Evolutionary conservation across 192 early-diverging fungal species (phyloP).

Genomic region (Neocallimastix lanati): DNA sequence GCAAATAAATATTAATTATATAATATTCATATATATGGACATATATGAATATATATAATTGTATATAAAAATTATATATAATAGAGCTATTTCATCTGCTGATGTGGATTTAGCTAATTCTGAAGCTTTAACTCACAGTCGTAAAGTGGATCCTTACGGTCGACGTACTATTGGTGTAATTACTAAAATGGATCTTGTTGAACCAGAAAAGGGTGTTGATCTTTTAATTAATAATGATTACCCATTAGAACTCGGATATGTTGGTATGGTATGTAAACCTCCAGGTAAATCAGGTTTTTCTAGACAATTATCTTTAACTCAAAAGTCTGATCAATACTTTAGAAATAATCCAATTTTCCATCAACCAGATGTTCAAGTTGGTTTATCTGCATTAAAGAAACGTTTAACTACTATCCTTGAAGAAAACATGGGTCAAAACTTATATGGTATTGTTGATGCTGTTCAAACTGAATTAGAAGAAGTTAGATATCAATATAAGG

Average conservation of each 20-base stretch:
- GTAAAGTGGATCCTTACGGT: slow-evolving; percentile 60
- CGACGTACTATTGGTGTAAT: slow-evolving; percentile 66
- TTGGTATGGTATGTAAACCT: slow-evolving; percentile 88
- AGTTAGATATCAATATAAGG: slow-evolving; percentile 92
- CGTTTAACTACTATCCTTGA: slow-evolving; percentile 81
- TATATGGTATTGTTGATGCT: slow-evolving; percentile 69
- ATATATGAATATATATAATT: no score
- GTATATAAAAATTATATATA: no score
- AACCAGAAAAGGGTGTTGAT: slow-evolving; percentile 52
- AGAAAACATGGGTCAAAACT: slow-evolving; percentile 68
- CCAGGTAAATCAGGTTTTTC: slow-evolving; percentile 7
- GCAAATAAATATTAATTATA: no score
- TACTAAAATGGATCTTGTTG: slow-evolving; percentile 75
- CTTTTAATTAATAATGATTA: slow-evolving; percentile 84
- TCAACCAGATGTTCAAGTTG: slow-evolving; percentile 54
- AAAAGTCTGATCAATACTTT: slow-evolving; percentile 23
- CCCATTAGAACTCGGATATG: slow-evolving; percentile 83
- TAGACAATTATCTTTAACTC: slow-evolving; percentile 14
- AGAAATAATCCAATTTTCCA: slow-evolving; percentile 29
- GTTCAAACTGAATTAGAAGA: slow-evolving; percentile 92
- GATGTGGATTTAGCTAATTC: slow-evolving; percentile 79
- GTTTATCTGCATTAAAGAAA: slow-evolving; percentile 62
- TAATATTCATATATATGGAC: no score
- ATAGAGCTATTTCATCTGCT: slow-evolving; percentile 52
- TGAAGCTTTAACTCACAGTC: slow-evolving; percentile 56